Percentiles rank a stretch among this genome's conserved stretches.
phyloP scores from a whole-genome alignment of 1,284 basidiomycete genomes.

The Lentinula novae-zelandiae region DNA sequence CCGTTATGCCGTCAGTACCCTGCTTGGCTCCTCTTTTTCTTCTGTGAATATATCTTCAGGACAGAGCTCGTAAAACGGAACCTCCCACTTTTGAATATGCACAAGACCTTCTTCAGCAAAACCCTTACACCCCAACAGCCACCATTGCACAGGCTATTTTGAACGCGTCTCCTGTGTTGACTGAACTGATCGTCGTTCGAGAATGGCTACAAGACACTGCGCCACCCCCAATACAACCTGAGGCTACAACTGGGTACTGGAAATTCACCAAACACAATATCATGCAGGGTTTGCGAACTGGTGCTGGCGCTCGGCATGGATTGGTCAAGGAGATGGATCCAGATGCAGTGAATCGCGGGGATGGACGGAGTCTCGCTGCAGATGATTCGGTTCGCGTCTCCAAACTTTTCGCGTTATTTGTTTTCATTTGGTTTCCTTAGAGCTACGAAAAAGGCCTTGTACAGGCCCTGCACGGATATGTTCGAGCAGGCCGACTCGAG shows the following conservation, averaged over 20 bases:
- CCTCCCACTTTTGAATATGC: constrained; percentile 42
- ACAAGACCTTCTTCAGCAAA: constrained; percentile 52
- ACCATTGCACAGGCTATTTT: constrained; percentile 71
- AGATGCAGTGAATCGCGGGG: constrained; percentile 59
- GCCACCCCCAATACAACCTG: constrained; percentile 52
- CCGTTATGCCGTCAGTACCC: constrained; percentile 59
- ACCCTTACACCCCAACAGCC: constrained; percentile 76
- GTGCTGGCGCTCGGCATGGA: constrained; percentile 40
- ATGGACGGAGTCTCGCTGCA: constrained; percentile 53
- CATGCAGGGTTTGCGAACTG: constrained; percentile 60
- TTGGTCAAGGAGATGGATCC: constrained; percentile 72
- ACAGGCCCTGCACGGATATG: constrained; percentile 73
- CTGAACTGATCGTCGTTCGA: constrained; percentile 71
- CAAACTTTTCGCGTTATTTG: background rate
- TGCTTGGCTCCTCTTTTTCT: background rate
- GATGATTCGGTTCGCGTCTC: constrained; percentile 63
- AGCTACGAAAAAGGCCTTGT: constrained; percentile 75
- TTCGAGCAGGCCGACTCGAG: constrained; percentile 79
- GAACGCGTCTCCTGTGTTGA: constrained; percentile 52
- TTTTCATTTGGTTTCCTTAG: constrained; percentile 30
- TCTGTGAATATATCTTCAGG: constrained; percentile 3
- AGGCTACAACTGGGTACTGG: constrained; percentile 76
- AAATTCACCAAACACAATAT: constrained; percentile 76
- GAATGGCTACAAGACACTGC: constrained; percentile 82
- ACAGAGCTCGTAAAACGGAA: constrained; percentile 62